These are phyloP conservation scores for Camellia sinensis DNA, from an alignment of 148 eudicot species.

Conservation along the genomic window DNA sequence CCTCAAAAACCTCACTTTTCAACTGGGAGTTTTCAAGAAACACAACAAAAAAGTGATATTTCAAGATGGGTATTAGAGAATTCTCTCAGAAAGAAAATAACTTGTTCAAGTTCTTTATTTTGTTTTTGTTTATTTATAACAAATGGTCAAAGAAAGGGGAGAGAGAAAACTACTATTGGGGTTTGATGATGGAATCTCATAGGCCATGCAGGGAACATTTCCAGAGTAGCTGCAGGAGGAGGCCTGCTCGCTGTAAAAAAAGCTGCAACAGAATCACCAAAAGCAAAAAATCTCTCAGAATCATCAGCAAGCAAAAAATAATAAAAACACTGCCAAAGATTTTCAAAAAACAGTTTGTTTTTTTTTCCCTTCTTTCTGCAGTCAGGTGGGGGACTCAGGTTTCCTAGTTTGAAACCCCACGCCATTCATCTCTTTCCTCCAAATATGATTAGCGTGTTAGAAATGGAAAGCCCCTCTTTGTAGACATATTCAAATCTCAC, in stretches of 20 bases:
- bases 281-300: conserved; percentile 38
- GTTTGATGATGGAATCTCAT: conserved; percentile 72
- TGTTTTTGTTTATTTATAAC: neutral
- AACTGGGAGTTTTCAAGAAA: conserved; percentile 18
- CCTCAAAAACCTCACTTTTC: conserved; percentile 9
- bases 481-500: conserved; percentile 39
- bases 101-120: too few species aligned
- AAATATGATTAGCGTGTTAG: conserved; percentile 50
- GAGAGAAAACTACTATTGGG: conserved; percentile 37
- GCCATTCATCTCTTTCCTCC: conserved; percentile 48
- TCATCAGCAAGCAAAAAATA: conserved; percentile 13
- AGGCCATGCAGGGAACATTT: conserved; percentile 99
- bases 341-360: conserved; percentile 25
- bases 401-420: conserved; percentile 73
- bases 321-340: conserved; percentile 2
- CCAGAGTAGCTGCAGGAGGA: conserved; percentile 76
- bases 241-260: conserved; percentile 71
- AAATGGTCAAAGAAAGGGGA: conserved; percentile 42
- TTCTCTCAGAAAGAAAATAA: neutral
- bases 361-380: conserved; percentile 21
- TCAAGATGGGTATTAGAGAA: conserved; percentile 5
- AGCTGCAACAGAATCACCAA: conserved; percentile 62
- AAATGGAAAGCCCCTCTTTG: conserved; percentile 42
- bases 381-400: conserved; percentile 41
- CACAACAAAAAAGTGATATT: conserved; percentile 11